phyloP scores from a whole-genome alignment of 2,329 filamentous ascomycete species.

The Plenodomus biglobosus region DNA sequence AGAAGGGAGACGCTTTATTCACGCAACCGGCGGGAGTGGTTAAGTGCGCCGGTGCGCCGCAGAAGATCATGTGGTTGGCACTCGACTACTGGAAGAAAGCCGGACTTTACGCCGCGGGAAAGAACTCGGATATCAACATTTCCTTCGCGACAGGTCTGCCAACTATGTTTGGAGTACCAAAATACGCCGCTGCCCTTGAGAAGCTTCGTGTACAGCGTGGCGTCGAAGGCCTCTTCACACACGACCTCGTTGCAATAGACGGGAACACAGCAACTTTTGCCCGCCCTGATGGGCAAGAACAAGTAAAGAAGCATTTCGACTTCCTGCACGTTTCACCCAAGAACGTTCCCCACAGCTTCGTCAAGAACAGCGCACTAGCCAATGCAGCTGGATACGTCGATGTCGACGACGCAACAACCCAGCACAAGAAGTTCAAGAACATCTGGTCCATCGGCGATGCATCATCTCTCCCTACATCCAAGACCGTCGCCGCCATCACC shows the following conservation, averaged over 20 bases:
- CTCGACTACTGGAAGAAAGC: conserved; percentile 43
- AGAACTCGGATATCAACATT: conserved; percentile 39
- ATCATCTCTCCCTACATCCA: conserved; percentile 43
- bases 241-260: conserved; percentile 42
- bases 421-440: conserved; percentile 44
- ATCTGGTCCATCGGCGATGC: conserved; percentile 46
- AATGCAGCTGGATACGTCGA: conserved; percentile 44
- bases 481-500: conserved; percentile 45
- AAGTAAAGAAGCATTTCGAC: conserved; percentile 40
- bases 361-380: conserved; percentile 40
- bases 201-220: conserved; percentile 41
- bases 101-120: conserved; percentile 36
- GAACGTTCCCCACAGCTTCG: conserved; percentile 42
- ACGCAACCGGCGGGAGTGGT: conserved; percentile 45
- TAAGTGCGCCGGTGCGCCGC: conserved; percentile 46
- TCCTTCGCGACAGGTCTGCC: conserved; percentile 45
- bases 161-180: conserved; percentile 46
- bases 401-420: conserved; percentile 40
- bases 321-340: conserved; percentile 44
- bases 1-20: conserved; percentile 43
- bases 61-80: conserved; percentile 49
- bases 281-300: conserved; percentile 24
- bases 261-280: conserved; percentile 43
- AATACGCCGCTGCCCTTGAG: conserved; percentile 43
- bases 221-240: conserved; percentile 44